phyloP scores from a whole-genome alignment of 495 filamentous ascomycete genomes.

The Hypoxylon intermedium region DNA sequence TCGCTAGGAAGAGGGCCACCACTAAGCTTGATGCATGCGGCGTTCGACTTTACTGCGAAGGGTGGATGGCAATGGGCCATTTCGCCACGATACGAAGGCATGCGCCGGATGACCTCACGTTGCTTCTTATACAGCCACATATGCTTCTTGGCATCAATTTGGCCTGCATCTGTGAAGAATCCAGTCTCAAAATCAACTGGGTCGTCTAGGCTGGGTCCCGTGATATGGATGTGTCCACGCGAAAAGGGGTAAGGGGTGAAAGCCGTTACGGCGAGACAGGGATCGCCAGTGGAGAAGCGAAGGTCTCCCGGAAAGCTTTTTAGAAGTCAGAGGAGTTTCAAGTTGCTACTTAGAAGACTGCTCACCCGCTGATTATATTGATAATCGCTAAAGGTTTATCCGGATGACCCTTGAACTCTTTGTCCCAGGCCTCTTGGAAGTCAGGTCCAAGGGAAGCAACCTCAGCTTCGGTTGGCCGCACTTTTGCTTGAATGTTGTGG shows the following conservation, averaged over 20 bases:
- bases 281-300: constrained; percentile 39
- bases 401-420: constrained; percentile 47
- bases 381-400: constrained; percentile 46
- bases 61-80: constrained; percentile 31
- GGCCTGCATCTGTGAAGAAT: constrained; percentile 50
- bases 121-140: constrained; percentile 60
- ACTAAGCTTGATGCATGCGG: too few species aligned
- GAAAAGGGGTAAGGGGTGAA: constrained; percentile 60
- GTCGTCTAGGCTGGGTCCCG: constrained; percentile 35
- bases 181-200: constrained; percentile 47
- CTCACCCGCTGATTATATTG: constrained; percentile 26
- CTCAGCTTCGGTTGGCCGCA: constrained; percentile 49
- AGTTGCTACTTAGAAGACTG: too few species aligned
- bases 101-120: constrained; percentile 60
- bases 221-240: constrained; percentile 62
- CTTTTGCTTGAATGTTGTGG: constrained; percentile 50
- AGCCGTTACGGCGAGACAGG: constrained; percentile 40
- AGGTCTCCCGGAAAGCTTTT: constrained; percentile 43
- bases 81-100: constrained; percentile 59
- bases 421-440: constrained; percentile 50
- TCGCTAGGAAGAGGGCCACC: too few species aligned
- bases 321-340: neutral
- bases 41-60: too few species aligned
- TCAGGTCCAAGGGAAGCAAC: constrained; percentile 46
- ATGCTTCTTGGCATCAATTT: constrained; percentile 49